These are phyloP conservation scores for Cydonia oblonga DNA, from an alignment of 331 rosid genomes.

Conservation along the genomic window DNA sequence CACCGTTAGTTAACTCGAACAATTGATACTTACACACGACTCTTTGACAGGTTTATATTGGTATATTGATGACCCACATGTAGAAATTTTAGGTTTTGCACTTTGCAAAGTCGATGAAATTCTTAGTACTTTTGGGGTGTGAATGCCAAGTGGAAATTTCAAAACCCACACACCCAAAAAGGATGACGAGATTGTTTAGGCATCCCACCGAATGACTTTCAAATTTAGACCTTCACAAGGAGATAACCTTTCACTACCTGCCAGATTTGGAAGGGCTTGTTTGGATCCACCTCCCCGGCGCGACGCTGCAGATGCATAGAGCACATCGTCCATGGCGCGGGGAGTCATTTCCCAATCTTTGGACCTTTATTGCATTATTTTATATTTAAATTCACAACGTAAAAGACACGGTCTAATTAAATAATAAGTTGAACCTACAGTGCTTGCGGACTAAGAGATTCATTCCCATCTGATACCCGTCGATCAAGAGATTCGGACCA, in stretches of 20 bases:
- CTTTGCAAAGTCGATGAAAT: too few species aligned
- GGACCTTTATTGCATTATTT: not conserved
- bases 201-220: not conserved
- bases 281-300: not conserved
- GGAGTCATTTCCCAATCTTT: constrained; percentile 9
- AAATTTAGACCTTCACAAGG: not conserved
- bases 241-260: not conserved
- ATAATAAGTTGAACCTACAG: not conserved
- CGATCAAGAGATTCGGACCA: rapidly evolving
- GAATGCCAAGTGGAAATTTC: not conserved
- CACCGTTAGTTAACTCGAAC: too few species aligned
- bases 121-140: not conserved
- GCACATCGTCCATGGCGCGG: constrained; percentile 9
- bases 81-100: not conserved
- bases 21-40: too few species aligned
- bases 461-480: rapidly evolving
- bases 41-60: too few species aligned
- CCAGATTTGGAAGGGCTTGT: constrained; percentile 13
- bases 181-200: constrained; percentile 3
- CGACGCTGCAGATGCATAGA: not conserved
- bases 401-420: not conserved
- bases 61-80: not conserved
- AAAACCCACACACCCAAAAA: not conserved
- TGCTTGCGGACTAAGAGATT: too few species aligned
- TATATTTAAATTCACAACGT: not conserved